phyloP scores from a whole-genome alignment of 2,329 filamentous ascomycete species.

The Paecilomyces niveus region DNA sequence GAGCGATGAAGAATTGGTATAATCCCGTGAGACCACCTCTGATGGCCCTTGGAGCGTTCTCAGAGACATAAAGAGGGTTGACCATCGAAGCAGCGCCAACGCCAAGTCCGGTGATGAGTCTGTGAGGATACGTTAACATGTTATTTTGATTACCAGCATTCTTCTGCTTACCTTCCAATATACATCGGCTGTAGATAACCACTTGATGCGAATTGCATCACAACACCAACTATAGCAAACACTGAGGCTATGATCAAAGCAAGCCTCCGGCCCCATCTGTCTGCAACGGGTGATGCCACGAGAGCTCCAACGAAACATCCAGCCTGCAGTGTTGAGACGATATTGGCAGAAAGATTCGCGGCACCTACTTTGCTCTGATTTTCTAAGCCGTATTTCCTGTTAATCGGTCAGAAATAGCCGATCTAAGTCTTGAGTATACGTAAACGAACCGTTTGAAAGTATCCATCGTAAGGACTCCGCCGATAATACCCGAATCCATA shows the following conservation, averaged over 20 bases:
- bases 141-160: background rate
- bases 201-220: constrained; percentile 54
- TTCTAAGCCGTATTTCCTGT: constrained; percentile 47
- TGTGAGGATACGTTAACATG: constrained; percentile 3
- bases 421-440: background rate
- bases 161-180: constrained; percentile 48
- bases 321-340: constrained; percentile 64
- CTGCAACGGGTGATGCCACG: constrained; percentile 34
- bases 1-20: constrained; percentile 53
- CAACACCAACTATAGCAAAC: constrained; percentile 54
- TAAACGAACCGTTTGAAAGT: constrained; percentile 47
- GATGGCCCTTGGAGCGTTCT: constrained; percentile 53
- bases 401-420: constrained; percentile 14
- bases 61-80: constrained; percentile 54
- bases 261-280: constrained; percentile 47
- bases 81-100: constrained; percentile 49
- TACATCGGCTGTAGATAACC: constrained; percentile 59
- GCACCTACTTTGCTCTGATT: background rate
- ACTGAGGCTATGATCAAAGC: constrained; percentile 51
- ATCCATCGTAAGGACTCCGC: constrained; percentile 57
- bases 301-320: constrained; percentile 48
- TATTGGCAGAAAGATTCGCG: constrained; percentile 11
- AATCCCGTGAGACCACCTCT: constrained; percentile 54
- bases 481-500: constrained; percentile 60
- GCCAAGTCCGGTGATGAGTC: constrained; percentile 48